Conservation (phyloP, 2,329 filamentous ascomycete genomes). For the Cercospora sesami region DNA sequence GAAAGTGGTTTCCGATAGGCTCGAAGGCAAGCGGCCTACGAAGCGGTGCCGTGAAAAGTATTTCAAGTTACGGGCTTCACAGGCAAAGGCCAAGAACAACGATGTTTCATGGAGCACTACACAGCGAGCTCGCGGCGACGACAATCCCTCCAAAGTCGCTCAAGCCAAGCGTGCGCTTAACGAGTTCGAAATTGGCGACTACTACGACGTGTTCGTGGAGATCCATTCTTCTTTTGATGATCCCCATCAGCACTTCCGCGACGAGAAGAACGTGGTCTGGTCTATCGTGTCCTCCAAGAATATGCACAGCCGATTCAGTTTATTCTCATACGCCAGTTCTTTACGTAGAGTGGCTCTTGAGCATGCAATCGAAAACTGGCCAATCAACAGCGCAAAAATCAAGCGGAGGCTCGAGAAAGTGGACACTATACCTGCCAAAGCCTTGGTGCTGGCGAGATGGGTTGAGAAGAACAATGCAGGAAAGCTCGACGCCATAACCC, state of each 20-base stretch:
- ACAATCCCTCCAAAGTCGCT: conserved; percentile 18
- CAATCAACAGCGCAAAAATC: conserved; percentile 19
- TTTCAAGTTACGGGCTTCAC: conserved; percentile 52
- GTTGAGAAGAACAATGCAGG: conserved; percentile 22
- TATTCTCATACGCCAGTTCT: conserved; percentile 14
- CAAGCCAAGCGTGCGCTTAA: conserved; percentile 29
- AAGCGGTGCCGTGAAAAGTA: conserved; percentile 71
- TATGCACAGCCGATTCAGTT: conserved; percentile 32
- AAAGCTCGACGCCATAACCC: conserved; percentile 17
- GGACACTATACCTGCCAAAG: conserved; percentile 23
- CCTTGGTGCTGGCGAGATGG: conserved; percentile 23
- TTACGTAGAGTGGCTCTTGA: conserved; percentile 36
- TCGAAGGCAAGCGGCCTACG: conserved; percentile 62
- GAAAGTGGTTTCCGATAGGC: conserved; percentile 62
- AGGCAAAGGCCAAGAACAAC: conserved; percentile 26
- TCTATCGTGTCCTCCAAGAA: conserved; percentile 34
- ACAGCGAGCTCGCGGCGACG: neutral
- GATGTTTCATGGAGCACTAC: neutral
- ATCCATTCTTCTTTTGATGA: conserved; percentile 33
- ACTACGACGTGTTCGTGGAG: conserved; percentile 44
- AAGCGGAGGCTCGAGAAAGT: conserved; percentile 24
- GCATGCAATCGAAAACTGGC: conserved; percentile 31
- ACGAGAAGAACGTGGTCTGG: conserved; percentile 42
- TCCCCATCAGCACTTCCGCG: conserved; percentile 27
- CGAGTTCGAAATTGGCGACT: conserved; percentile 46